Evolutionary conservation across 352 stramenopile species (phyloP).

Genomic region (Peronospora belbahrii): DNA sequence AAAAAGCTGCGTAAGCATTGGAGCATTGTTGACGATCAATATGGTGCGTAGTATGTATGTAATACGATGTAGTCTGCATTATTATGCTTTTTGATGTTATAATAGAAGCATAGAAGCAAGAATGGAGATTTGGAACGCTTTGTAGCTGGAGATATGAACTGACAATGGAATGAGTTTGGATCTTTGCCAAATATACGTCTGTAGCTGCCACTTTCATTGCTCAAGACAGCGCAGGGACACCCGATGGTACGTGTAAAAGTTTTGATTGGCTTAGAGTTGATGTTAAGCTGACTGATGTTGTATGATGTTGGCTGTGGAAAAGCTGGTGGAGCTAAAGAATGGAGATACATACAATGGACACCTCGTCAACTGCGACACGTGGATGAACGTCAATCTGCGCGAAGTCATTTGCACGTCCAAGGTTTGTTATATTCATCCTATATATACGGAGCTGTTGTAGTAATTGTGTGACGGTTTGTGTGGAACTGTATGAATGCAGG

Average conservation of each 20-base stretch:
- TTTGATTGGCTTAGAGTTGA: too few relatives aligned
- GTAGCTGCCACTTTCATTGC: constrained; percentile 92
- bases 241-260: constrained; percentile 68
- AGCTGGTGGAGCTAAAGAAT: constrained; percentile 98
- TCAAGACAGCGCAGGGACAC: constrained; percentile 92
- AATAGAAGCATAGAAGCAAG: too few relatives aligned
- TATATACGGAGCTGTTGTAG: too few relatives aligned
- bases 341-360: constrained; percentile 98
- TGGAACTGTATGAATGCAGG: constrained; percentile 35
- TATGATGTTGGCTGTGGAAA: not conserved
- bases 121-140: not conserved
- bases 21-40: constrained; percentile 3
- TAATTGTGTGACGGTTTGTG: not conserved
- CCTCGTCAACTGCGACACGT: constrained; percentile 96
- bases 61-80: not conserved
- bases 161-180: constrained; percentile 4
- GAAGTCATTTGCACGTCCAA: constrained; percentile 98
- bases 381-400: constrained; percentile 99
- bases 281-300: not conserved
- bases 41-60: constrained; percentile 17
- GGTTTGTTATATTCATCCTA: too few relatives aligned
- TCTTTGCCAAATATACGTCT: constrained; percentile 16
- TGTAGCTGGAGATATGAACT: constrained; percentile 7
- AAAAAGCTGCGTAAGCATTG: constrained; percentile 3
- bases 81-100: too few relatives aligned